Base-by-base conservation (phyloP, 345 rosid genomes). In the Balakata baccata region DNA sequence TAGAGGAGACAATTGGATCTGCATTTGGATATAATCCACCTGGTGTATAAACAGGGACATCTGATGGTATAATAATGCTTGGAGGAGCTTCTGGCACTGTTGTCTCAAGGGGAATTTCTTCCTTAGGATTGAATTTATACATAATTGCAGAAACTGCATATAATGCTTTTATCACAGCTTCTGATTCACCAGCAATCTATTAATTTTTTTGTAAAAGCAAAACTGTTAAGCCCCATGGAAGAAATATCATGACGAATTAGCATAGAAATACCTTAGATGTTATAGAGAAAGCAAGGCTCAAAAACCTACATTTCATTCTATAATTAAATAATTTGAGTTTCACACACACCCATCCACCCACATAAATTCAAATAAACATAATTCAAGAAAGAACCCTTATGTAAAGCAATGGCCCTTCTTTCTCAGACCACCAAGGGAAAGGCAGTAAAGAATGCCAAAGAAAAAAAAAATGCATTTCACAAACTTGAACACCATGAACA, bases 71-170 rank as follows among this genome's bases (percentile, higher is more conserved):
- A 47, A 95, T 88, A 73, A 90, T 95, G 82, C 89, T 87, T 8
- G 96, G 84, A 17, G 86, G 87, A 72, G 78, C 84, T 76, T 91
- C 97, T 60, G 87, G 85, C 20, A 88, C 84, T 18, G 85, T 79
- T 70, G 98, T 85, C 60, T 89, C 97, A 3, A 95, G 91, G 73
- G 99, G 86, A 77, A 92, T 83, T 73, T 91, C 96, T 83, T 95
- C 99, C 72, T 88, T 85, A 64, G 99, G 90, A 75, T 81, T 73
- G 73, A 91, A 87, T 77, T 91, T 95, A 79, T 92, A 95, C 90
- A 92, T 91, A 64, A 95, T 95, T 8, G 94, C 86, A 77, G 98
- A 95, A 78, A 95, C 79, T 6, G 94, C 90, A 80, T 84, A 91
- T 49, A 95, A 78, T 17, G 99, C 98, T 81, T 86, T 92, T 85